Evolutionary conservation across 2,329 filamentous ascomycete species (phyloP).

Genomic region (Apiospora pterosperma): DNA sequence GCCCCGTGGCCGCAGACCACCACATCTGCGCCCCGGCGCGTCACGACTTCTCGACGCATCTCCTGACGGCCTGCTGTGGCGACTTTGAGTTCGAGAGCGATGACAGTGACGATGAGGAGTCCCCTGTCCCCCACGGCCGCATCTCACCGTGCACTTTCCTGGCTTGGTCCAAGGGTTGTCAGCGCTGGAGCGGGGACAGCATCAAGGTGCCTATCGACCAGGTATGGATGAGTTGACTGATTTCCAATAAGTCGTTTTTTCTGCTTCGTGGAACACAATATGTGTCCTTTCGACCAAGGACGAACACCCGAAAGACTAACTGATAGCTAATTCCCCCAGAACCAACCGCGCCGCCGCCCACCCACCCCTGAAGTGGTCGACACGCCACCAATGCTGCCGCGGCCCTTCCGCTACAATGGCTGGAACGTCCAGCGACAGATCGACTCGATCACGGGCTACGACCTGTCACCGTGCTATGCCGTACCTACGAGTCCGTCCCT

Average conservation of each 20-base stretch:
- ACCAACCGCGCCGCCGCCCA: conserved; percentile 15
- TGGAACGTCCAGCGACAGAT: conserved; percentile 16
- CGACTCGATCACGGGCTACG: conserved; percentile 21
- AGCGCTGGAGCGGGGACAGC: conserved; percentile 19
- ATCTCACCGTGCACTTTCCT: conserved; percentile 41
- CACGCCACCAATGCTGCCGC: conserved; percentile 2
- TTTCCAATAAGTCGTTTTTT: too few relatives aligned
- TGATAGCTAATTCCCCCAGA: not conserved
- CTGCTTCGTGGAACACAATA: not conserved
- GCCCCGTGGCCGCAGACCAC: conserved; percentile 12
- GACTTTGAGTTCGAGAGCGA: conserved; percentile 12
- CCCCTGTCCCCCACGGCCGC: conserved; percentile 29
- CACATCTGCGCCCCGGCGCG: conserved; percentile 18
- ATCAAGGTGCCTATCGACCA: conserved; percentile 30
- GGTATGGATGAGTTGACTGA: conserved; percentile 4
- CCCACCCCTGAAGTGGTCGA: conserved; percentile 10
- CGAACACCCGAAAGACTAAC: not conserved
- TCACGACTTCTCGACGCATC: conserved; percentile 15
- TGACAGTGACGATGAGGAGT: conserved; percentile 31
- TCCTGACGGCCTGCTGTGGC: conserved; percentile 6
- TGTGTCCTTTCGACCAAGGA: not conserved
- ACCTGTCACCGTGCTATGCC: conserved; percentile 19
- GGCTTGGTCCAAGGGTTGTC: conserved; percentile 31
- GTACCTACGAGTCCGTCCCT: conserved; percentile 22
- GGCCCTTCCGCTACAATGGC: conserved; percentile 7